Evolutionary conservation across 129 eudicot species (phyloP).

Genomic region (Escallonia rubra): DNA sequence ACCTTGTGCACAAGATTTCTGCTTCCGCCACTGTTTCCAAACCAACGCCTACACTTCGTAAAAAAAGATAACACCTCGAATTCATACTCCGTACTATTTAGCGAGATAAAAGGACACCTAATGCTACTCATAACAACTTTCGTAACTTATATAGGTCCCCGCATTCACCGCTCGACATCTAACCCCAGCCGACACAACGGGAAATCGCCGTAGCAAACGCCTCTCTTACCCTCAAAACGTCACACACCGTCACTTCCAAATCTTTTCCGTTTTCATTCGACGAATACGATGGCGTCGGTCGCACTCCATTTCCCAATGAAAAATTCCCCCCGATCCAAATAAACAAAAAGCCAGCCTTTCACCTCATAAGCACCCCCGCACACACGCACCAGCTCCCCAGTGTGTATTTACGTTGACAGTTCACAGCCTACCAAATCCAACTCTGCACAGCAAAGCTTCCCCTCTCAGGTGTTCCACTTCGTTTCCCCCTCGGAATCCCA

Average conservation of each 20-base stretch:
- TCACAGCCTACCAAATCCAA: conserved; percentile 16
- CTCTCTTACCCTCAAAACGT: not conserved
- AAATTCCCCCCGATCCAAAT: not conserved
- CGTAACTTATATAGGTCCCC: too few relatives aligned
- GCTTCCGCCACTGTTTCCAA: too few relatives aligned
- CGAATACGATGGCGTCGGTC: conserved; percentile 23
- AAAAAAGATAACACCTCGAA: too few relatives aligned
- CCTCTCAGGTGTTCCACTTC: not conserved
- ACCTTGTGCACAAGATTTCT: too few relatives aligned
- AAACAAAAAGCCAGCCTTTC: conserved; percentile 4
- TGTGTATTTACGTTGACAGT: conserved; percentile 15
- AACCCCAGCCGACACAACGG: not conserved
- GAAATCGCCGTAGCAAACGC: not conserved
- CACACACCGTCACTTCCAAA: not conserved
- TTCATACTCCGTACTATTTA: too few relatives aligned
- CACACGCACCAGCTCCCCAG: too few relatives aligned
- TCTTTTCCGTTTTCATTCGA: not conserved
- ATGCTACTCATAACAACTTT: too few relatives aligned
- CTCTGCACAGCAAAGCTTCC: not conserved
- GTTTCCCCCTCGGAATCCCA: not conserved
- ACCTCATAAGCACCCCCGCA: not conserved
- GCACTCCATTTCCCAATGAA: conserved; percentile 22
- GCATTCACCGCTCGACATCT: not conserved
- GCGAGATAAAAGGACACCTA: too few relatives aligned
- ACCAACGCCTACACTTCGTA: too few relatives aligned